Conservation (phyloP, 2,329 filamentous ascomycete species). For the Teratosphaeria gauchensis region DNA sequence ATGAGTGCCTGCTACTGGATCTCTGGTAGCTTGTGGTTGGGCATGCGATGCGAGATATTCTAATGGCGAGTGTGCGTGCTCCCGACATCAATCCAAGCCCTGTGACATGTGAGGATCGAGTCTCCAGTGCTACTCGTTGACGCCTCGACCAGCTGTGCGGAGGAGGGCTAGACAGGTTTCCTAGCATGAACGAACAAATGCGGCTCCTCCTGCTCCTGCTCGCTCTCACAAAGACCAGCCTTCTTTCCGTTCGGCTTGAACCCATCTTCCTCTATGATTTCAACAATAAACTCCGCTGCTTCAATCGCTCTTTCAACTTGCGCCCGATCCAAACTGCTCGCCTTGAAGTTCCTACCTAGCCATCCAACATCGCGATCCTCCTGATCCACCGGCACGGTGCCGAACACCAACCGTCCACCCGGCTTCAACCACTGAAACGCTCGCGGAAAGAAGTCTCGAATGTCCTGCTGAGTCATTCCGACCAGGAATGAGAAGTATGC, state of each 20-base stretch:
- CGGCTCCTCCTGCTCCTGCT: background rate
- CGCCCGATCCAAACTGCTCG: background rate
- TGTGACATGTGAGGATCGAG: background rate
- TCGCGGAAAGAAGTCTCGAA: slow-evolving; percentile 6
- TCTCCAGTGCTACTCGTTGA: background rate
- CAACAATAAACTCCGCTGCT: background rate
- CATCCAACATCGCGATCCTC: background rate
- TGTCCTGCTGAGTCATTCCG: slow-evolving; percentile 8
- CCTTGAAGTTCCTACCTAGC: background rate
- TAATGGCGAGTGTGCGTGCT: background rate
- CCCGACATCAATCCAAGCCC: background rate
- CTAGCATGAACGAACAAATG: background rate
- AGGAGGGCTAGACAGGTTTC: background rate
- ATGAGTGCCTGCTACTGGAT: background rate
- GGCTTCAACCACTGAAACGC: slow-evolving; percentile 7
- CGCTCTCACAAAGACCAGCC: background rate
- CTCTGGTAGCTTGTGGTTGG: background rate
- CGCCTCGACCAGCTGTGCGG: background rate
- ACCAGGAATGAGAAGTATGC: slow-evolving; percentile 7
- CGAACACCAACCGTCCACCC: slow-evolving; percentile 8
- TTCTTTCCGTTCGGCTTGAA: background rate
- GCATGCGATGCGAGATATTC: background rate
- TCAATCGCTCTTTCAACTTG: background rate
- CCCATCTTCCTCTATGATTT: background rate
- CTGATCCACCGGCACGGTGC: slow-evolving; percentile 4